Evolutionary conservation across 495 filamentous ascomycete genomes (phyloP), one percentile per base, ranked within the genome.

Genomic region (Bathelium albidoporum): DNA sequence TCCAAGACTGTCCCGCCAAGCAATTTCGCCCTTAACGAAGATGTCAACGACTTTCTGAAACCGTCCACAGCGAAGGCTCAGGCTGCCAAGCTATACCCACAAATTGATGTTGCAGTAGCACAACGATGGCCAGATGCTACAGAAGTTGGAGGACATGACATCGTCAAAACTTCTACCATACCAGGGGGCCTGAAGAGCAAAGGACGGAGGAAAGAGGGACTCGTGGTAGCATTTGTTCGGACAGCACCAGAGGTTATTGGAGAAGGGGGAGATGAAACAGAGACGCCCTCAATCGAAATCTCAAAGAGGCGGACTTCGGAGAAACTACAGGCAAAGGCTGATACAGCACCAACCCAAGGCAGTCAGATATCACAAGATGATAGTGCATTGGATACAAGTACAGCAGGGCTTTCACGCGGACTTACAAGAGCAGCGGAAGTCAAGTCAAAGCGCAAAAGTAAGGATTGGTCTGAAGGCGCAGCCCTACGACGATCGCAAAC

Each of bases 201-300:
- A 36, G 32, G 36, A 36, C 58, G 75, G 59, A 76, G 78, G 49
- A 79, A 78, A 64, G 89, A 89, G 70, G 84, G 84, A 2, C 74
- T 93, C 64, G 73, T 73, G 20, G 90, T 95, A n/a, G 81, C 79
- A 49, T 96, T 95, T 69, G 81, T 76, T 9, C 79, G 86, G 59
- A 79, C 74, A 24, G 76, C 76, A 63, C 89, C 90, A 18, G 88
- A 89, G 39, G 70, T 95, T 59, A 95, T 96, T 73, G 91, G 91
- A 28, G 84, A 89, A 69, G 91, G 91, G 26, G 91, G 91, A 16
- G 91, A 95, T 73, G 90, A 95, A 65, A 84, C 86, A 45, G 85
- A 88, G 41, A 73, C 76, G 2, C 87, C 88, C 5, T 81, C 84
- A 0, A 77, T 83, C 22, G 89, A 92, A 68, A 85, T 95, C 20